Evolutionary conservation across 106 monocot species (phyloP).

Genomic region (Agapanthus africanus): DNA sequence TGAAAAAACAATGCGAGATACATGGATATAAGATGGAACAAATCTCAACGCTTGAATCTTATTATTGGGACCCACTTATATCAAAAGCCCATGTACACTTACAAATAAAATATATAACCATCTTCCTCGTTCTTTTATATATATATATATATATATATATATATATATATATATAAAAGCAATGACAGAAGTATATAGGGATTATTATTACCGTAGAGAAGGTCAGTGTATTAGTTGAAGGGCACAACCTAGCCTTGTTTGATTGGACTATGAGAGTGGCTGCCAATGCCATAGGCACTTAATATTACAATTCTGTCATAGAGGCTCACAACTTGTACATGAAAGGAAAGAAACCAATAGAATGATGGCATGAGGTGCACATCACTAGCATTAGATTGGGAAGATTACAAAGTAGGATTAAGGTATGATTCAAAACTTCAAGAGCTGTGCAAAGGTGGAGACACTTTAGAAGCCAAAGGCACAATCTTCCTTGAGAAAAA

Average conservation of each 20-base stretch:
- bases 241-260: slow-evolving; percentile 2
- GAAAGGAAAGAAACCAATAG: slow-evolving; percentile 1
- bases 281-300: slow-evolving; percentile 18
- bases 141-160: not conserved
- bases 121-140: no score
- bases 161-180: not conserved
- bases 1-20: no score
- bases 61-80: no score
- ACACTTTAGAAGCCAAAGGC: slow-evolving; percentile 45
- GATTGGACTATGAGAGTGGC: slow-evolving; percentile 22
- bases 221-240: not conserved
- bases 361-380: slow-evolving; percentile 14
- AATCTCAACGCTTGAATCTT: no score
- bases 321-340: no score
- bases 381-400: slow-evolving; percentile 1
- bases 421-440: slow-evolving; percentile 47
- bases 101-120: no score
- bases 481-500: slow-evolving; percentile 39
- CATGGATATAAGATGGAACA: no score
- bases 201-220: not conserved
- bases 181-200: not conserved
- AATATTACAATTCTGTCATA: slow-evolving; percentile 14
- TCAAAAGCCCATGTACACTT: no score
- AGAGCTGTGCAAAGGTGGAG: slow-evolving; percentile 41
- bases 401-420: slow-evolving; percentile 5